Base-by-base conservation (phyloP, 2,329 filamentous ascomycete genomes). In the Penicillium aurantiogriseum region DNA sequence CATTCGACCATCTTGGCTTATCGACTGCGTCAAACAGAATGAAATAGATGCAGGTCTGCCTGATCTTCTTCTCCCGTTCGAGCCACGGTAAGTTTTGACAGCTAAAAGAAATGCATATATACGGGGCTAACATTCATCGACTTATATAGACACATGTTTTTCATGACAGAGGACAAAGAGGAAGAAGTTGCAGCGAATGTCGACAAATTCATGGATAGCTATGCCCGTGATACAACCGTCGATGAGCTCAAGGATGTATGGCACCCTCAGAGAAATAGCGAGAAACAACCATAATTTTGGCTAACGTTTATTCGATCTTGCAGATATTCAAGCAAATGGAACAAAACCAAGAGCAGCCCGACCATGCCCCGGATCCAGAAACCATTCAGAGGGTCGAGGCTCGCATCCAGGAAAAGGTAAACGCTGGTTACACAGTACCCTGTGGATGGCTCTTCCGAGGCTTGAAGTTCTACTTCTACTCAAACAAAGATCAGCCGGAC, bases 141-240 rank as follows among this genome's bases (percentile, higher is more conserved):
- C 42, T 80, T 42, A 82, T 33, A 85, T 63, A 80, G 80, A 0
- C 92, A 97, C 66, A 79, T 97, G 66, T 88, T 94, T 60, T 85
- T 88, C 67, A 85, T 85, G 0, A 84, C 82, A 0, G 82, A 86
- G 4, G 80, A 79, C 2, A 79, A 86, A 54, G 74, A 77, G 40
- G 77, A 78, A 7, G 77, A 80, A 8, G 84, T 88, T 10, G 79
- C 83, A 38, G 76, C 77, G 3, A 90, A 88, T 62, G 81, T 88
- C 2, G 94, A 99, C 71, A 77, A 81, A 52, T 94, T 85, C 65
- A 89, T 89, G 0, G 94, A 99, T 71, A 92, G 91, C 68, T 97
- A 90, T 73, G 83, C 86, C 0, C 81, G 92, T 5, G 86, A 96
- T 65, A 77, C 88, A 9, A 81, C 79, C 0, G 65, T 83, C 0